Percentiles rank a stretch among this genome's conserved stretches.
phyloP scores from a whole-genome alignment of 2,329 filamentous ascomycete genomes.

The Rhytidhysteron rufulum region DNA sequence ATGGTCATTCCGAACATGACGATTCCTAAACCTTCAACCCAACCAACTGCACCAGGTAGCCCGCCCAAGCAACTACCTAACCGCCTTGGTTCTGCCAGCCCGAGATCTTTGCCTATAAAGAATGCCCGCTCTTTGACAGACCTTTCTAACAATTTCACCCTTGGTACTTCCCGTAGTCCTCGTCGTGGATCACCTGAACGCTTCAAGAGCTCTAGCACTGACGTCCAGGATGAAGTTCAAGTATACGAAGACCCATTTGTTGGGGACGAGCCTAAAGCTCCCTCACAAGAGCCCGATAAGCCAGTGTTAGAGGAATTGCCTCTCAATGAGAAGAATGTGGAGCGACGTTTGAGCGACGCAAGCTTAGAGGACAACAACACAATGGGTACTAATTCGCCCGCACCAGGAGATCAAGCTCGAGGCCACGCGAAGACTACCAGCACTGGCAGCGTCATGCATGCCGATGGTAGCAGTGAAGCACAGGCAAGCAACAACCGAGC shows the following conservation, averaged over 20 bases:
- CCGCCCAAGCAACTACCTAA: constrained; percentile 26
- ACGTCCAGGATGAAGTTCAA: constrained; percentile 41
- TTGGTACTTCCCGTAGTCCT: constrained; percentile 21
- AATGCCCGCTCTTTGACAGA: constrained; percentile 28
- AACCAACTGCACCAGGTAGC: constrained; percentile 23
- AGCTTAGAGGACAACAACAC: constrained; percentile 22
- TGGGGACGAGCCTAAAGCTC: constrained; percentile 26
- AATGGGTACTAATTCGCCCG: constrained; percentile 17
- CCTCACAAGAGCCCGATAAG: constrained; percentile 32
- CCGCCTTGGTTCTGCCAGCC: constrained; percentile 24
- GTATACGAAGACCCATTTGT: constrained; percentile 54
- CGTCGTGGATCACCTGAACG: constrained; percentile 31
- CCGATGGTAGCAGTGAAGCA: constrained; percentile 23
- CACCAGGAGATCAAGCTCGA: constrained; percentile 20
- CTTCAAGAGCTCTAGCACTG: constrained; percentile 26
- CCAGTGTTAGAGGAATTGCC: constrained; percentile 50
- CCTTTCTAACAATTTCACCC: constrained; percentile 13
- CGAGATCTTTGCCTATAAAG: constrained; percentile 20
- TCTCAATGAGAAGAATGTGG: constrained; percentile 44
- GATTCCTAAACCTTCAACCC: constrained; percentile 24
- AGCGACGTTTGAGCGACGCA: constrained; percentile 28
- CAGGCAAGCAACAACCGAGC: constrained; percentile 33
- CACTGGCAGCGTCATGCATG: constrained; percentile 31
- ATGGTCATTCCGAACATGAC: constrained; percentile 46
- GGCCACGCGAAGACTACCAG: constrained; percentile 36